phyloP scores from a whole-genome alignment of 306 rosid species.

The Dalbergia cochinchinensis region DNA sequence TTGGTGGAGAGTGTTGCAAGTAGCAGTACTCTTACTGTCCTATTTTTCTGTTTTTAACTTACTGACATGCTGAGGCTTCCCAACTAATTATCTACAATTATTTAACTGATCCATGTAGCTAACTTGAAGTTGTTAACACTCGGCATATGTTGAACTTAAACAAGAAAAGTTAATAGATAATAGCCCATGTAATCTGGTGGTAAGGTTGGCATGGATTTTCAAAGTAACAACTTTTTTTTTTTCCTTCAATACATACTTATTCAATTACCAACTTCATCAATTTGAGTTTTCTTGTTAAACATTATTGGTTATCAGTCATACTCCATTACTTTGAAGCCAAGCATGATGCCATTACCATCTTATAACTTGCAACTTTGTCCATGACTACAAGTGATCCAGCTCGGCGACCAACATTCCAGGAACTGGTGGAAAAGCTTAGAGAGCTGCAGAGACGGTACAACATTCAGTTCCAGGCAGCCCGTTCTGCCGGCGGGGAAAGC shows the following conservation, averaged over 20 bases:
- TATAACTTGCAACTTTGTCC: slow-evolving; percentile 43
- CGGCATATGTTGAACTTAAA: not conserved
- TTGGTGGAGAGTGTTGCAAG: too few relatives aligned
- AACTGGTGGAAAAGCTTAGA: slow-evolving; percentile 72
- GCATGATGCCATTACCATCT: not conserved
- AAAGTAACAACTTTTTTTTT: not conserved
- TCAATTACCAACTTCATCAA: not conserved
- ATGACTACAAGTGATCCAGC: slow-evolving; percentile 74
- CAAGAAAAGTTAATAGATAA: not conserved
- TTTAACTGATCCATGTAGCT: slow-evolving; percentile 2
- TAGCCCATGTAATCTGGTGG: not conserved
- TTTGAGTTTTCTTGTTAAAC: not conserved
- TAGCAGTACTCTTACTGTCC: too few relatives aligned
- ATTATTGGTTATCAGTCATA: slow-evolving; percentile 9
- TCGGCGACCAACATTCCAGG: slow-evolving; percentile 81
- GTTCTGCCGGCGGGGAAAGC: slow-evolving; percentile 60
- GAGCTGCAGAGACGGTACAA: slow-evolving; percentile 73
- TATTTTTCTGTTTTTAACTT: too few relatives aligned
- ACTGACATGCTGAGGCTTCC: too few relatives aligned
- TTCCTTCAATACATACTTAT: not conserved
- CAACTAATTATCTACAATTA: not conserved
- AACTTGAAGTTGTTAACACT: slow-evolving; percentile 1
- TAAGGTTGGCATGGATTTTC: slow-evolving; percentile 10
- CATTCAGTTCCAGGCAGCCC: slow-evolving; percentile 82
- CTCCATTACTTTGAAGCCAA: not conserved